Conservation (phyloP, 2,329 filamentous ascomycete species). For the Triangularia setosa region DNA sequence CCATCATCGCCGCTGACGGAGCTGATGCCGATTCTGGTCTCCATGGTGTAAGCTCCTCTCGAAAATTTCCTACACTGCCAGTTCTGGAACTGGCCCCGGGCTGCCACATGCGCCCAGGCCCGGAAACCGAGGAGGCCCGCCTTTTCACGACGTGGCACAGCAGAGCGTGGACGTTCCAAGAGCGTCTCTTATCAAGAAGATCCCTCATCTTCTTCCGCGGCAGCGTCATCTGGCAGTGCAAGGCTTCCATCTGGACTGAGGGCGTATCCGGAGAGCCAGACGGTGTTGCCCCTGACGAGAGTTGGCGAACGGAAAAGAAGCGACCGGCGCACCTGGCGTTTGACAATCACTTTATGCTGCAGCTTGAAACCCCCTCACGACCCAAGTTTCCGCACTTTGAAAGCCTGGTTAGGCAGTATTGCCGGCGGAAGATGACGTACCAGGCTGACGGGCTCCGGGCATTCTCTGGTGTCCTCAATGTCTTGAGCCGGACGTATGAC, state of each 20-base stretch:
- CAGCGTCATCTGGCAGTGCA: neutral
- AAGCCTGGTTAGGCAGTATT: neutral
- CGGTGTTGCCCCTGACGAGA: neutral
- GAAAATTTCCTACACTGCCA: neutral
- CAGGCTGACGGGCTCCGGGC: neutral
- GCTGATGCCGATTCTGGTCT: slow-evolving; percentile 4
- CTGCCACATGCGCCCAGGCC: neutral
- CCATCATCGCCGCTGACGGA: slow-evolving; percentile 17
- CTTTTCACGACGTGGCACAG: neutral
- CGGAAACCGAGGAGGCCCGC: neutral
- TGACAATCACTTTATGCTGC: neutral
- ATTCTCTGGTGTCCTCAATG: neutral
- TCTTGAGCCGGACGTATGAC: neutral
- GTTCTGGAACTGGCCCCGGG: neutral
- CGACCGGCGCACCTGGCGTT: neutral
- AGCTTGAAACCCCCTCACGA: neutral
- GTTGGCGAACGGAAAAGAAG: neutral
- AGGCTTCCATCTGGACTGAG: neutral
- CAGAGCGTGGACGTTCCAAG: neutral
- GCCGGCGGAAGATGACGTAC: neutral
- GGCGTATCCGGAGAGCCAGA: neutral
- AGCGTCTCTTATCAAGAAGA: neutral
- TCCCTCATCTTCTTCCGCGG: neutral
- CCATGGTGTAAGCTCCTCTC: neutral
- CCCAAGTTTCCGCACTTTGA: neutral